A percentile compares a stretch with the other conserved stretches of the same genome.
phyloP scores from a whole-genome alignment of 306 rosid genomes.

The Inga oerstediana region DNA sequence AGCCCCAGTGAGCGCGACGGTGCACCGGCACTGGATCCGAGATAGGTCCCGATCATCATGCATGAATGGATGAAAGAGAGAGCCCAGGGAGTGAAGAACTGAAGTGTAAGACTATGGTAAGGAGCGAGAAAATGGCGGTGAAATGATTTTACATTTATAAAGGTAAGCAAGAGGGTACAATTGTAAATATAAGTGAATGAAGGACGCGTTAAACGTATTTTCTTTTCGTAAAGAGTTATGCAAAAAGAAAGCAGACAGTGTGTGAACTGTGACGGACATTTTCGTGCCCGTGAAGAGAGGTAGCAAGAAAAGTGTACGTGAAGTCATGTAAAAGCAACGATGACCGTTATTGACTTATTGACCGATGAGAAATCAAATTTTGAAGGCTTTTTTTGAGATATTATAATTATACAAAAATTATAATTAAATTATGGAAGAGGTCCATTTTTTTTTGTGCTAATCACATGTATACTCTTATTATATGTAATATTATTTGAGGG shows the following conservation, averaged over 20 bases:
- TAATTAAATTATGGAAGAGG: too few relatives aligned
- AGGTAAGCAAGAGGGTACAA: neutral
- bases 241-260: neutral
- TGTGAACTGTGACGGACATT: neutral
- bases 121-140: conserved; percentile 11
- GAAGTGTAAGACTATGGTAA: neutral
- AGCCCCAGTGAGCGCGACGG: conserved; percentile 29
- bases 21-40: conserved; percentile 41
- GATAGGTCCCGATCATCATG: conserved; percentile 50
- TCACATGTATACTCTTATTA: too few relatives aligned
- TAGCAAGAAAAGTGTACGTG: neutral
- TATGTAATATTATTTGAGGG: too few relatives aligned
- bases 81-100: neutral
- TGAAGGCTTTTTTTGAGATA: too few relatives aligned
- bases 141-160: neutral
- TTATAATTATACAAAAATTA: too few relatives aligned
- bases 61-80: neutral
- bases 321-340: neutral
- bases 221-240: neutral
- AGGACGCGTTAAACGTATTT: neutral
- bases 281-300: conserved; percentile 37
- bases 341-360: too few relatives aligned
- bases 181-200: neutral
- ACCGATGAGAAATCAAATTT: too few relatives aligned
- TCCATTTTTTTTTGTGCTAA: too few relatives aligned